These are phyloP conservation scores for Ceratocystiopsis brevicomis DNA, from an alignment of 2,329 filamentous ascomycete species.

Conservation along the genomic window DNA sequence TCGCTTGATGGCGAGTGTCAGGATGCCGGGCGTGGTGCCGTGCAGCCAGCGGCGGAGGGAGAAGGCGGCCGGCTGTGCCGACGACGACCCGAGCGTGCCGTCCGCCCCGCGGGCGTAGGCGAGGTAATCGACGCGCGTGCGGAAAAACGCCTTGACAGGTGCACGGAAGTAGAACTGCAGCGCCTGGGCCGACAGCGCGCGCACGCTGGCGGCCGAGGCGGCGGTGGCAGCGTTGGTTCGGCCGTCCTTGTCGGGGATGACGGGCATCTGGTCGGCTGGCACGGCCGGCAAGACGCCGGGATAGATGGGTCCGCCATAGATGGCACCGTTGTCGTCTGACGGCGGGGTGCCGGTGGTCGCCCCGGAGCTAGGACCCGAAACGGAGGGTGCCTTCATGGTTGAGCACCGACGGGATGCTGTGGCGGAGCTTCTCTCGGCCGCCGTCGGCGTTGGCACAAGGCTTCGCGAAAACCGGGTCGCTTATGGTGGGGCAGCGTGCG, in stretches of 20 bases:
- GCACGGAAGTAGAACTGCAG: constrained; percentile 84
- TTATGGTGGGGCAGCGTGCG: too few relatives aligned
- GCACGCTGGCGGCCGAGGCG: constrained; percentile 68
- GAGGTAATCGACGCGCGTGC: constrained; percentile 70
- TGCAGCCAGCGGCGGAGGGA: constrained; percentile 32
- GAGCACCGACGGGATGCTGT: too few relatives aligned
- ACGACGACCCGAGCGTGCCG: neutral
- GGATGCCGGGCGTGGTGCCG: constrained; percentile 49
- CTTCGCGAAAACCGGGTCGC: too few relatives aligned
- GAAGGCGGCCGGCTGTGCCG: constrained; percentile 14
- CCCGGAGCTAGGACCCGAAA: too few relatives aligned
- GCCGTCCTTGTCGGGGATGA: constrained; percentile 26
- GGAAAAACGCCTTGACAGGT: constrained; percentile 82
- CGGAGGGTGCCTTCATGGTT: too few relatives aligned
- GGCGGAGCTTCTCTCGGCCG: too few relatives aligned
- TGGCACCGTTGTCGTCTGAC: neutral
- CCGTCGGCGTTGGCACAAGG: neutral
- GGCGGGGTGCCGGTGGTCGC: too few relatives aligned
- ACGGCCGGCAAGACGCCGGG: constrained; percentile 26
- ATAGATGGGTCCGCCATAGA: constrained; percentile 2
- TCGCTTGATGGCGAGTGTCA: constrained; percentile 47
- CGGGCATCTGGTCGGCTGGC: constrained; percentile 15
- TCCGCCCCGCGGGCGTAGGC: constrained; percentile 33
- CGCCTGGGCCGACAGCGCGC: constrained; percentile 65
- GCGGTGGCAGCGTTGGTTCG: constrained; percentile 43